Evolutionary conservation across 257 asterid species (phyloP), one percentile per base, ranked within the genome.

Genomic region (Anisodus acutangulus): DNA sequence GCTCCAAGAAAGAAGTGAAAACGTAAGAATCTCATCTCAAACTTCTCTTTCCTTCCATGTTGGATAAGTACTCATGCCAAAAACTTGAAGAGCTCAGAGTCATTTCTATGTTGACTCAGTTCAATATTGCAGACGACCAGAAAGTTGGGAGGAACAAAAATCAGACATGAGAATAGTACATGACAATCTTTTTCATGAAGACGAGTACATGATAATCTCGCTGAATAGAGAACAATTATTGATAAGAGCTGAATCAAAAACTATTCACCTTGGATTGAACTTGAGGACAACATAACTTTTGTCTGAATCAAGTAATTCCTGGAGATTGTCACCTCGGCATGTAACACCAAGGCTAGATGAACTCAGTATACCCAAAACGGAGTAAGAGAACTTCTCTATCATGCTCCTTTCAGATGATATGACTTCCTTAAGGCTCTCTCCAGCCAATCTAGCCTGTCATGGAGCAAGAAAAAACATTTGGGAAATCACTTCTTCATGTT

Each of bases 341-440:
- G 91, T 86, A 82, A 90, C 86, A 83, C 84, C 88, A 84, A 80
- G 88, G 83, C 78, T 80, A 53, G 94, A 91, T 80, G 97, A 90
- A 87, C 85, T 88, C 85, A 94, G 76, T 90, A 94, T 85, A 85
- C 89, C 92, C 84, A 97, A 92, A 87, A 94, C 98, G 1, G 97
- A 88, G 85, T 91, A 88, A 86, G 93, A 86, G 5, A 87, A 91
- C 85, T 88, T 93, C 82, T 85, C 85, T 66, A 93, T 78, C 86
- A 86, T 84, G 84, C 79, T 92, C 87, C 89, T 87, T 57, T 93
- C 95, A 22, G 89, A 90, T 64, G 90, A 84, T 55, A 92, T 79
- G 85, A 87, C 84, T 81, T 91, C 93, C 87, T 85, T 78, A 53
- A 96, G 94, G 90, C 88, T 88, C 86, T 92, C 93, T 63, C 90